Evolutionary conservation across 805 yeast genomes (phyloP).

Genomic region (Metschnikowia arizonensis): DNA sequence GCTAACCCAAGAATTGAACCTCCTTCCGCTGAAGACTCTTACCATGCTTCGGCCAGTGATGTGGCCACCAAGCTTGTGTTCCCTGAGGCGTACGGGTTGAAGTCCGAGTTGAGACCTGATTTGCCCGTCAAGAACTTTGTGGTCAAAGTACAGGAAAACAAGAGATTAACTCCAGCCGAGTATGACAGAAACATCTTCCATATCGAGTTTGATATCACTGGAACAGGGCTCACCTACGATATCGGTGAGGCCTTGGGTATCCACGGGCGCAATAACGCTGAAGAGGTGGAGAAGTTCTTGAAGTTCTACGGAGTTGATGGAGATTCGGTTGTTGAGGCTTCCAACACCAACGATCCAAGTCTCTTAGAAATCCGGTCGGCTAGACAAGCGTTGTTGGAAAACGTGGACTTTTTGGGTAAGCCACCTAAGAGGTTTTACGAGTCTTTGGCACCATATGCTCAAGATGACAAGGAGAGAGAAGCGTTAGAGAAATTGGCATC

Average conservation of each 20-base stretch:
- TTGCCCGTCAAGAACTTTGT: constrained; percentile 78
- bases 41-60: constrained; percentile 37
- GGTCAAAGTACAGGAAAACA: constrained; percentile 87
- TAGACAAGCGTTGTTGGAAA: constrained; percentile 74
- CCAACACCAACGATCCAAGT: constrained; percentile 59
- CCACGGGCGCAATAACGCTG: constrained; percentile 78
- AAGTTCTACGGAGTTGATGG: constrained; percentile 67
- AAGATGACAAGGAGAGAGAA: constrained; percentile 62
- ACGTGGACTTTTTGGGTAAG: constrained; percentile 85
- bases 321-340: constrained; percentile 63
- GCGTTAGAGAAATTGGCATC: constrained; percentile 61
- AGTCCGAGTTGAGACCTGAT: constrained; percentile 77
- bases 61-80: constrained; percentile 71
- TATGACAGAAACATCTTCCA: constrained; percentile 96
- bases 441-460: constrained; percentile 66
- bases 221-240: constrained; percentile 85
- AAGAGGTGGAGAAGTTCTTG: constrained; percentile 65
- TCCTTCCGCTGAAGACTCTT: constrained; percentile 30
- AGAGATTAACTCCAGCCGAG: constrained; percentile 82
- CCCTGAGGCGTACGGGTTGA: constrained; percentile 68
- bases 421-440: constrained; percentile 95
- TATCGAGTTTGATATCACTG: constrained; percentile 86
- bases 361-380: constrained; percentile 72
- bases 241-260: constrained; percentile 97
- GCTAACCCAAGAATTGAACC: constrained; percentile 51